Evolutionary conservation across 805 yeast species (phyloP).

Genomic region (Kluyveromyces nonfermentans): DNA sequence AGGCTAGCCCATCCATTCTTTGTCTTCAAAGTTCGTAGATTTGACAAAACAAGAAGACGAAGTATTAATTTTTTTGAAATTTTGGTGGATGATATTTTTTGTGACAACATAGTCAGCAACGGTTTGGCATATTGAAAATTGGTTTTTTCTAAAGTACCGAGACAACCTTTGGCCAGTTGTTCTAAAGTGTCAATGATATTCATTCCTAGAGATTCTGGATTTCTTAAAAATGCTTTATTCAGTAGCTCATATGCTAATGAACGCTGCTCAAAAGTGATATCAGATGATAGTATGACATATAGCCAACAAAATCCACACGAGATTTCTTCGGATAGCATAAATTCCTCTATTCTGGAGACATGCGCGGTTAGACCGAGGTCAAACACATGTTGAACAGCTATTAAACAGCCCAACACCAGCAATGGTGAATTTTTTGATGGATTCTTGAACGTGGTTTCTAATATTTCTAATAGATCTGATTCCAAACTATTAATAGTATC

Average conservation of each 20-base stretch:
- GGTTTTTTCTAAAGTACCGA: constrained; percentile 16
- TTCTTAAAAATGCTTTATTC: constrained; percentile 22
- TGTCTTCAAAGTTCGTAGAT: constrained; percentile 31
- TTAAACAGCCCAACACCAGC: constrained; percentile 17
- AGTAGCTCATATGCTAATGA: constrained; percentile 29
- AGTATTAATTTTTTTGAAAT: constrained; percentile 29
- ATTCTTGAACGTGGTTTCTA: constrained; percentile 29
- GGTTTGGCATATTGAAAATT: constrained; percentile 28
- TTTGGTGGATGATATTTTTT: constrained; percentile 17
- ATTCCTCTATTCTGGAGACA: neutral
- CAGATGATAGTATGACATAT: constrained; percentile 36
- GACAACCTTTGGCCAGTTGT: constrained; percentile 8
- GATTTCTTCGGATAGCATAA: constrained; percentile 4
- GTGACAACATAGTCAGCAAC: constrained; percentile 33
- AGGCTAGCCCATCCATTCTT: constrained; percentile 72
- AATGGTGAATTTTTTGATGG: constrained; percentile 35
- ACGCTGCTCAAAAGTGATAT: constrained; percentile 30
- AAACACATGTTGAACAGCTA: constrained; percentile 14
- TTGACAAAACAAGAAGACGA: constrained; percentile 36
- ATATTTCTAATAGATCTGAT: constrained; percentile 20
- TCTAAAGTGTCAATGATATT: constrained; percentile 37
- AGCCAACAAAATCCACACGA: constrained; percentile 41
- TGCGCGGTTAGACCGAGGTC: constrained; percentile 2
- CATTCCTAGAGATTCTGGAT: constrained; percentile 34
- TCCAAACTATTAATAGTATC: constrained; percentile 30